Percentiles rank a stretch among this genome's conserved stretches.
Conservation (phyloP, 371 early-diverging fungal genomes). For the Funneliformis caledonium region DNA sequence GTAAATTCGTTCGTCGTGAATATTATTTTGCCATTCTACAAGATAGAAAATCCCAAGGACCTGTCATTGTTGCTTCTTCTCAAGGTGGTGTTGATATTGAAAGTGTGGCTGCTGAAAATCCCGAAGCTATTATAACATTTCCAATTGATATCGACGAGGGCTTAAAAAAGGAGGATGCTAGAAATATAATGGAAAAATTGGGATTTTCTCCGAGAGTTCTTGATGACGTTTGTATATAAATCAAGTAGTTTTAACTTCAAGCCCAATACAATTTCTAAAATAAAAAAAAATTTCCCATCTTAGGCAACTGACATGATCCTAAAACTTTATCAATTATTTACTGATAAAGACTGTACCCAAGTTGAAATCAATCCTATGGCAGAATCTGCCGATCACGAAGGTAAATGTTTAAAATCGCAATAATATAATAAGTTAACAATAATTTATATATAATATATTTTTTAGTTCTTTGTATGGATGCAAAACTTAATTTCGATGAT, state of each 20-base stretch:
- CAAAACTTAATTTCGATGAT: constrained; percentile 97
- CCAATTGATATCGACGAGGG: constrained; percentile 79
- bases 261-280: not conserved
- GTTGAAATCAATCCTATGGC: constrained; percentile 98
- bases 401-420: constrained; percentile 46
- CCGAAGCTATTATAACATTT: constrained; percentile 88
- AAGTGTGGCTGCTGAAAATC: constrained; percentile 91
- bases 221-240: constrained; percentile 50
- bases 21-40: constrained; percentile 98
- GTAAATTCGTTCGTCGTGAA: constrained; percentile 93
- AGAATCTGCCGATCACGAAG: constrained; percentile 87
- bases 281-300: not conserved
- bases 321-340: constrained; percentile 93
- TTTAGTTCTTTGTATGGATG: constrained; percentile 85
- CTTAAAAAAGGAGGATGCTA: constrained; percentile 65
- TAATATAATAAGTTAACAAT: constrained; percentile 9
- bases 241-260: not conserved
- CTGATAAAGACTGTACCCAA: constrained; percentile 96
- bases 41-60: constrained; percentile 95
- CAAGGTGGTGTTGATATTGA: constrained; percentile 99
- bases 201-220: constrained; percentile 86
- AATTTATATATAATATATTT: not conserved
- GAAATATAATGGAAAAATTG: constrained; percentile 75
- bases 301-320: constrained; percentile 90
- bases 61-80: constrained; percentile 93